Conservation (phyloP, 148 eudicot species). For the Camellia japonica region DNA sequence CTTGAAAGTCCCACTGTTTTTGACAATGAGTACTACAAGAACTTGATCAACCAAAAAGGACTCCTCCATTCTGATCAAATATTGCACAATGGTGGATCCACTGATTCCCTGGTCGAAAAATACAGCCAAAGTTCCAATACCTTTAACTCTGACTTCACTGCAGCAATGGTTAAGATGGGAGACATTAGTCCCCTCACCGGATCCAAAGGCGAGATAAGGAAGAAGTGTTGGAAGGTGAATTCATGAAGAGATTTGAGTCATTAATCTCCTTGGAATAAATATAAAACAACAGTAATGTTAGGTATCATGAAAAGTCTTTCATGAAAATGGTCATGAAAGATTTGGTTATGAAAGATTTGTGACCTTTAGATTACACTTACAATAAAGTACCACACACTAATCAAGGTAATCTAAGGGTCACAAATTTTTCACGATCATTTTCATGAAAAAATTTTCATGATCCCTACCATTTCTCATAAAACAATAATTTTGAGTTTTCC, state of each 20-base stretch:
- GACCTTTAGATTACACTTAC: no score
- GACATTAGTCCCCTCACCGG: conserved; percentile 19
- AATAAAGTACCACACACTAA: no score
- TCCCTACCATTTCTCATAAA: no score
- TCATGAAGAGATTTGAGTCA: conserved; percentile 4
- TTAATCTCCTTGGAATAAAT: not conserved
- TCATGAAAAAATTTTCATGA: no score
- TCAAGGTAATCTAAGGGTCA: no score
- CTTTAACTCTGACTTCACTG: conserved; percentile 6
- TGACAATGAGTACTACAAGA: conserved; percentile 34
- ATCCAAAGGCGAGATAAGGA: conserved; percentile 16
- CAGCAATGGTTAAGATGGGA: conserved; percentile 21
- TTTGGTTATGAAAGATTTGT: no score
- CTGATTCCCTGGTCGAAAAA: conserved; percentile 9
- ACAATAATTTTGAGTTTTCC: not conserved
- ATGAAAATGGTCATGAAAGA: no score
- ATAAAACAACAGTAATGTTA: no score
- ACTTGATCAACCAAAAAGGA: conserved; percentile 29
- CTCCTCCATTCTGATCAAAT: conserved; percentile 38
- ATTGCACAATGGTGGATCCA: conserved; percentile 12
- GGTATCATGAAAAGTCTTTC: no score
- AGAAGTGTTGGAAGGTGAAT: conserved; percentile 34
- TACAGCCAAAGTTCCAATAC: not conserved
- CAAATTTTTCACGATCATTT: no score
- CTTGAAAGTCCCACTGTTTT: conserved; percentile 22